Evolutionary conservation across 768 basidiomycete species (phyloP).

Genomic region (Tylopilus rubrobrunneus): DNA sequence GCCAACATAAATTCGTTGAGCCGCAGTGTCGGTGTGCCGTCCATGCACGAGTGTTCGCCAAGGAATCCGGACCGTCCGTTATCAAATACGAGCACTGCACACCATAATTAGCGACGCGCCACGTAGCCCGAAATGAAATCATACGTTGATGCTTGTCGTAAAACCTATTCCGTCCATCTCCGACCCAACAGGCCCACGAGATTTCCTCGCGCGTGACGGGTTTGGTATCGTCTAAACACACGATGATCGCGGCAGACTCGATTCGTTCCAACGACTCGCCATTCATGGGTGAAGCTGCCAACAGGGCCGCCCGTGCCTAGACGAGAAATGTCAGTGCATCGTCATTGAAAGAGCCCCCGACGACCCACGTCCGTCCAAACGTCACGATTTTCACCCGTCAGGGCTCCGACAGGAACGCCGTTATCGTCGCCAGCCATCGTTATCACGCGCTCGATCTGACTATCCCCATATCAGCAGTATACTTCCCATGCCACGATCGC

Average conservation of each 20-base stretch:
- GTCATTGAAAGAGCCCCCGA: conserved; percentile 15
- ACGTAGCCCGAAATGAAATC: conserved; percentile 18
- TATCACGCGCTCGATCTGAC: conserved; percentile 70
- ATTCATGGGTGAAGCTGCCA: conserved; percentile 66
- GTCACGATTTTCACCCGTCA: conserved; percentile 89
- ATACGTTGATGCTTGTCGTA: conserved; percentile 95
- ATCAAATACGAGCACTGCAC: conserved; percentile 84
- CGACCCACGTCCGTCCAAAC: conserved; percentile 82
- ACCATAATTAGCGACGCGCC: conserved; percentile 2
- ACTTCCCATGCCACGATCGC: not conserved
- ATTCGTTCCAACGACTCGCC: conserved; percentile 67
- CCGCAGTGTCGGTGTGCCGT: conserved; percentile 92
- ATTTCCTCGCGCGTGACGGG: conserved; percentile 81
- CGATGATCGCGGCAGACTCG: conserved; percentile 84
- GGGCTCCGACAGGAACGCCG: conserved; percentile 62
- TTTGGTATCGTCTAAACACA: conserved; percentile 79
- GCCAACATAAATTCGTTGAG: conserved; percentile 93
- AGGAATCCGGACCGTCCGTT: conserved; percentile 94
- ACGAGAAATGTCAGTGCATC: not conserved
- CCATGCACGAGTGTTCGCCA: conserved; percentile 85
- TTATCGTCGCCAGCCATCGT: conserved; percentile 49
- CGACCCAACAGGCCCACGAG: conserved; percentile 83
- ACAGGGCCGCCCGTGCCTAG: conserved; percentile 56
- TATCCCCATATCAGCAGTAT: conserved; percentile 18
- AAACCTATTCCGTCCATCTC: conserved; percentile 87